Base-by-base conservation (phyloP, 768 basidiomycete species). In the Pholiota microspora region DNA sequence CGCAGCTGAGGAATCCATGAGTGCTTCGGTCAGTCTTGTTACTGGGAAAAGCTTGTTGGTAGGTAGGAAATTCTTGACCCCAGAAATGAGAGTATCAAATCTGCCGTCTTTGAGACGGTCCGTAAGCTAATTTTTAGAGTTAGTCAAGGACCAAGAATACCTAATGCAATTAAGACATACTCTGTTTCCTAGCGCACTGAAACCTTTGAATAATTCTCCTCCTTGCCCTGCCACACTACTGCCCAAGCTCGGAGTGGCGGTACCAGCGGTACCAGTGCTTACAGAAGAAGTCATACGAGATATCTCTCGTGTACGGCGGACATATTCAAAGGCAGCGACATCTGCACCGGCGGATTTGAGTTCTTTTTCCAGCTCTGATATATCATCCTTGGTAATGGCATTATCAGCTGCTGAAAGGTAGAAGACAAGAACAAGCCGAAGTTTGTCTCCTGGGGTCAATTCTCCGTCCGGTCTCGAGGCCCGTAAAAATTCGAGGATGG, bases 21-120 rank as follows among this genome's bases (percentile, higher is more conserved):
- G 77, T 18, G 97, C 96, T 65, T 98, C 97, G 1, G 91, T 87
- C 28, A 99, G 78, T 9, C 97, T 86, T 0, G 97, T 98, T 44
- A 96, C 85, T 9, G 93, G 88, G 46, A 97, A 81, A 34, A 97
- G 82, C 71, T 99, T 96, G 67, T 94, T 92, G 2, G 92, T 88
- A 0, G 97, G 97, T 15, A 99, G 73, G 77, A 99, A 94, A 72
- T 97, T 98, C 69, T 96, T 97, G 63, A 99, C 97, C 34, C 95
- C 96, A 0, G 94, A 95, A 58, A 99, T 92, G 13, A 99, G 77
- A 68, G 96, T 96, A 68, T 98, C 95, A 28, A 98, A 79, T n/a
- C 94, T 94, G 31, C 94, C 92, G 66, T 97, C 96, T 71, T 95
- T 92, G 51, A 98, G 75, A 45, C 92, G 83, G 66, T 94, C 93